Base-by-base conservation (phyloP, 2,329 filamentous ascomycete species). In the Nannizzia gypsea region DNA sequence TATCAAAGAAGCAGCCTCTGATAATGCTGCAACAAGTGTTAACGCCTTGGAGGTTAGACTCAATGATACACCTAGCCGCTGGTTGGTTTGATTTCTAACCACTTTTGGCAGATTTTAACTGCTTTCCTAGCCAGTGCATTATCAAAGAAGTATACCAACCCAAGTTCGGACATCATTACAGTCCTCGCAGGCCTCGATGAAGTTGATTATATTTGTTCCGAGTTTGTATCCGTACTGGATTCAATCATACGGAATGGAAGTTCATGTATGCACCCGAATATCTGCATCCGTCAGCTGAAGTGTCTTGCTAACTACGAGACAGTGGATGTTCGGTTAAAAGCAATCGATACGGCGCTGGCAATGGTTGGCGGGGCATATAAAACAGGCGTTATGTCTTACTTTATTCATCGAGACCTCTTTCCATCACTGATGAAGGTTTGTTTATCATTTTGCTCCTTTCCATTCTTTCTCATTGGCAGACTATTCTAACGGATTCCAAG, bases 321-420 rank as follows among this genome's bases (percentile, higher is more conserved):
- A 91, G 87, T 88, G 68, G 82, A 87, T 42, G 70, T 93, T 57
- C 85, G 91, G 60, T 81, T 85, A 65, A 90, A 89, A 70, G 92
- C 91, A 6, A 82, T 96, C 31, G 81, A 88, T 66, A 86, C 89
- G 48, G 85, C 91, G 6, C 80, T 96, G 61, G 87, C 90, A 13
- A 85, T 96, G 60, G 88, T 90, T 5, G 89, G 91, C 8, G 91
- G 92, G n/a, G 91, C 91, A 60, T 97, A 96, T 72, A 90, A 95
- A 74, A 97, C 93, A 3, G 93, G 90, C 55, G 80, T 99, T 22
- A 81, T 96, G 59, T 95, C 91, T 1, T 99, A 97, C 73, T 90
- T 99, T 69, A 93, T 93, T 44, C 91, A 97, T 69, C 81, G 90
- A 65, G 93, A 99, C 71, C 80, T 97, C 38, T 99, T 99, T 69